Conservation (phyloP, 495 filamentous ascomycete genomes). For the Lasiosphaeria miniovina region DNA sequence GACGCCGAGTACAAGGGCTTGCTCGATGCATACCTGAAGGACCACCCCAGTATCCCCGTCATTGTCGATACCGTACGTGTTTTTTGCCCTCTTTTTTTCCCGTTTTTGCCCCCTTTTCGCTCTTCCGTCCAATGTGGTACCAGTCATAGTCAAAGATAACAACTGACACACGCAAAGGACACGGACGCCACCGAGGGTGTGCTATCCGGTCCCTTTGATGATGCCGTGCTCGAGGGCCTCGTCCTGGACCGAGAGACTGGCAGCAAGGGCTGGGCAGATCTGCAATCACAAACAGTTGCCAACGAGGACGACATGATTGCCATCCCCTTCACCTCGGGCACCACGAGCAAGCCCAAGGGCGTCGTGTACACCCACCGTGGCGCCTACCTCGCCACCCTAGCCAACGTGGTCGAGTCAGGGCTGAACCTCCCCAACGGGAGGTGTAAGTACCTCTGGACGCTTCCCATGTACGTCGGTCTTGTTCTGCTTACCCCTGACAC, state of each 20-base stretch:
- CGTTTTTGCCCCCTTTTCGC: no score
- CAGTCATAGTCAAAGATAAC: no score
- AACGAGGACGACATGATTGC: conserved; percentile 81
- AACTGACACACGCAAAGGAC: conserved; percentile 48
- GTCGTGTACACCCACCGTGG: conserved; percentile 90
- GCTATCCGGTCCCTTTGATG: conserved; percentile 75
- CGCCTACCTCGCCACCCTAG: conserved; percentile 78
- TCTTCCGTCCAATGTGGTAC: no score
- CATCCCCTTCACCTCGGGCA: conserved; percentile 84
- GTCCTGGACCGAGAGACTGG: conserved; percentile 61
- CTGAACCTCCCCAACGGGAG: conserved; percentile 66
- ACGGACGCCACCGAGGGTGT: conserved; percentile 74
- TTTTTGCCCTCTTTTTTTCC: not conserved
- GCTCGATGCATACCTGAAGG: conserved; percentile 59
- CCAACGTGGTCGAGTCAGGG: conserved; percentile 83
- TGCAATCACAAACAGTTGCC: conserved; percentile 57
- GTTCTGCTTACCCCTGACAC: not conserved
- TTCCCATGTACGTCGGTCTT: conserved; percentile 63
- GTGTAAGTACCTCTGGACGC: conserved; percentile 84
- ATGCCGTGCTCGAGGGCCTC: conserved; percentile 78
- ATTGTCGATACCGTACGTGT: conserved; percentile 62
- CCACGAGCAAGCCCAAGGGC: conserved; percentile 88
- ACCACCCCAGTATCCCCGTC: conserved; percentile 59
- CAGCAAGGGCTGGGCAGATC: conserved; percentile 69
- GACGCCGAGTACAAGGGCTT: conserved; percentile 74